Evolutionary conservation across 2,329 filamentous ascomycete genomes (phyloP).

Genomic region (Neofusicoccum sp.): DNA sequence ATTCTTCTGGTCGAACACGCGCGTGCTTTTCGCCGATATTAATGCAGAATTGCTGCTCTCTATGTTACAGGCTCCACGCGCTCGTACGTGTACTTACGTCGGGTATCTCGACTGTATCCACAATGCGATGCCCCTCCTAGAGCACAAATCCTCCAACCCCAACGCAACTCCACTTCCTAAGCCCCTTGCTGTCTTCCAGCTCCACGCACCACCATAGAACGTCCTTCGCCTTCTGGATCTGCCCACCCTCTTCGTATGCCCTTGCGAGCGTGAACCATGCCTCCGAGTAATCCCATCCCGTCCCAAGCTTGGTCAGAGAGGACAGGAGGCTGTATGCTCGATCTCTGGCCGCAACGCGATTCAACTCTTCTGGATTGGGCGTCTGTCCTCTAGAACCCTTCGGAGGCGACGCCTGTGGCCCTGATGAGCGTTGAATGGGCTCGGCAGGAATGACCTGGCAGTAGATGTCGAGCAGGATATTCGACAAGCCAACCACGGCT

Average conservation of each 20-base stretch:
- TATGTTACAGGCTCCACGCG: conserved; percentile 12
- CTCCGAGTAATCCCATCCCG: conserved; percentile 87
- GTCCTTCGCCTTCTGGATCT: conserved; percentile 83
- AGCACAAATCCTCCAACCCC: conserved; percentile 29
- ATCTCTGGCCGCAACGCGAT: conserved; percentile 85
- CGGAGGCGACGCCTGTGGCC: not conserved
- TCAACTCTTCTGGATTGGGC: conserved; percentile 62
- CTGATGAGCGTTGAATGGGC: conserved; percentile 40
- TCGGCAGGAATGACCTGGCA: conserved; percentile 60
- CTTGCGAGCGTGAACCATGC: conserved; percentile 88
- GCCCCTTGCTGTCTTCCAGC: conserved; percentile 78
- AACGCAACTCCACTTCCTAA: conserved; percentile 75
- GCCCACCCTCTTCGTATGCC: conserved; percentile 82
- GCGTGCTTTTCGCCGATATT: not conserved
- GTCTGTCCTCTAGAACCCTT: not conserved
- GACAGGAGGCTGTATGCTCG: conserved; percentile 82
- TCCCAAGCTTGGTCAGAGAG: conserved; percentile 78
- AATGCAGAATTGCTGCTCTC: conserved; percentile 1
- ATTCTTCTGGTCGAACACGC: not conserved
- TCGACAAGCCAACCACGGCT: conserved; percentile 78
- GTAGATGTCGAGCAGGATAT: conserved; percentile 84
- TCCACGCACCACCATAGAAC: conserved; percentile 98
- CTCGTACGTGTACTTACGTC: conserved; percentile 16
- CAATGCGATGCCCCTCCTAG: not conserved
- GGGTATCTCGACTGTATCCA: conserved; percentile 14